Evolutionary conservation across 2,329 filamentous ascomycete genomes (phyloP).

Genomic region (Monilinia laxa): DNA sequence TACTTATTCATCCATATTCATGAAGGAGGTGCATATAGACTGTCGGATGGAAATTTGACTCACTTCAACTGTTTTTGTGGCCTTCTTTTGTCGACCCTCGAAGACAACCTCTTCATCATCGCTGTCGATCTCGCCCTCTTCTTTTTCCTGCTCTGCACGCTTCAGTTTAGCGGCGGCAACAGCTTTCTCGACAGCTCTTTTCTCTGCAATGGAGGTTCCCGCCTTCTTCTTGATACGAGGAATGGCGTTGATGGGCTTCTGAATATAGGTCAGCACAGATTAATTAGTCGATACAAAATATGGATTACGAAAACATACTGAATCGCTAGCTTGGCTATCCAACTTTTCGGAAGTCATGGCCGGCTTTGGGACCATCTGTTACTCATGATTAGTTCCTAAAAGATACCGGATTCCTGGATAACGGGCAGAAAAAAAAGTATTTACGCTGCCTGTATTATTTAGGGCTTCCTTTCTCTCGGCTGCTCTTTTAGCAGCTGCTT

Average conservation of each 20-base stretch:
- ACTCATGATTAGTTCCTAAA: neutral
- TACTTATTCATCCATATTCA: neutral
- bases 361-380: neutral
- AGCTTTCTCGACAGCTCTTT: neutral
- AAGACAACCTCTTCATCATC: neutral
- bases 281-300: neutral
- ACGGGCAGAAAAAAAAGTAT: neutral
- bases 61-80: neutral
- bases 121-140: constrained; percentile 3
- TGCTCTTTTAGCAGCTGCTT: neutral
- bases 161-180: neutral
- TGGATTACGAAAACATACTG: neutral
- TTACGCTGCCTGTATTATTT: neutral
- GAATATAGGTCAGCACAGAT: neutral
- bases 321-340: neutral
- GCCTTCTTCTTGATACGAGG: neutral
- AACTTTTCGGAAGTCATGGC: neutral
- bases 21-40: no score
- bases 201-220: neutral
- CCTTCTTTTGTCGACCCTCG: neutral
- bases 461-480: neutral
- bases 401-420: neutral
- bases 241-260: neutral
- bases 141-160: neutral
- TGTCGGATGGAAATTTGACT: neutral